Percentiles rank a stretch among this genome's conserved stretches.
phyloP scores from a whole-genome alignment of 202 grass and related monocot species.

The Schoenoplectus tabernaemontani region DNA sequence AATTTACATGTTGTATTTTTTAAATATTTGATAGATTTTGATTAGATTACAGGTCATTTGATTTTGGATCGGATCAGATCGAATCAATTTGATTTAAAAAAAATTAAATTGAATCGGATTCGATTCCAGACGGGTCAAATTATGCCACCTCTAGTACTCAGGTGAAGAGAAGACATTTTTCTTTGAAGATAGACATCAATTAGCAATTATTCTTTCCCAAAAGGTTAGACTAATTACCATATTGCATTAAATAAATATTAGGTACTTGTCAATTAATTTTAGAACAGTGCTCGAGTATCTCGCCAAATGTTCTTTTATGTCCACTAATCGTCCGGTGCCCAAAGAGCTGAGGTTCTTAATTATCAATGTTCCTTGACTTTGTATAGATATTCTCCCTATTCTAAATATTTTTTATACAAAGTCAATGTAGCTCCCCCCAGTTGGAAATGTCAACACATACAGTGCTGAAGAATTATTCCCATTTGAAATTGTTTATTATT shows the following conservation, averaged over 20 bases:
- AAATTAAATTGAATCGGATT: too few species aligned
- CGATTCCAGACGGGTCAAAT: too few species aligned
- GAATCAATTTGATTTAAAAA: too few species aligned
- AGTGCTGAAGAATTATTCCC: neutral
- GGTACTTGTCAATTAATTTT: neutral
- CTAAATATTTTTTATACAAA: neutral
- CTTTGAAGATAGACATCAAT: neutral
- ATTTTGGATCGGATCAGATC: too few species aligned
- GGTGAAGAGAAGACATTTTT: neutral
- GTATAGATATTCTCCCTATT: neutral
- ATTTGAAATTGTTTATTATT: neutral
- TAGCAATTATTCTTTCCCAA: neutral
- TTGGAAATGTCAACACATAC: neutral
- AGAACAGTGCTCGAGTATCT: neutral
- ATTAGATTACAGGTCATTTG: too few species aligned
- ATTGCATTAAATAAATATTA: neutral
- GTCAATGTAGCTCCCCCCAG: neutral
- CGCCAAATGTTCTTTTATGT: neutral
- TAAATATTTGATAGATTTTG: too few species aligned
- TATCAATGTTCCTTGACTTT: too few species aligned
- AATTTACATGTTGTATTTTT: too few species aligned
- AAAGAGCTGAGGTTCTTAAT: neutral
- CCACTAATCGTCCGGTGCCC: neutral
- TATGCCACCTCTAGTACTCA: neutral
- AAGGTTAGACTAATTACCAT: neutral